These are phyloP conservation scores for Microdochium paspali DNA, from an alignment of 2,329 filamentous ascomycete genomes.

Conservation along the genomic window DNA sequence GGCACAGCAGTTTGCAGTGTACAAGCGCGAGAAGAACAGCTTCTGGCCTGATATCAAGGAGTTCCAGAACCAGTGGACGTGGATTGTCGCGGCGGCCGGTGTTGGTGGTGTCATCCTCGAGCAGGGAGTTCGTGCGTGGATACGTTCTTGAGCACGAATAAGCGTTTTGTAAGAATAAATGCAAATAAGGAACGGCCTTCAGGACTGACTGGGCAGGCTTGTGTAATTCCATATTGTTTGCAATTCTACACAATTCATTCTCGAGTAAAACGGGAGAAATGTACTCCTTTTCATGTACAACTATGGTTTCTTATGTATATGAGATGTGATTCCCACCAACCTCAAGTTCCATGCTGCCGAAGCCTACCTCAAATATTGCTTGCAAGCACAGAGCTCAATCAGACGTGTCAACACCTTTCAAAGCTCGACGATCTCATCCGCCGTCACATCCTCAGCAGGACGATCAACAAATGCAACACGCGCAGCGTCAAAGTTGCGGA, in stretches of 20 bases:
- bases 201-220: too few relatives aligned
- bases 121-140: constrained; percentile 7
- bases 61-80: constrained; percentile 44
- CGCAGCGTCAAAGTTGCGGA: constrained; percentile 23
- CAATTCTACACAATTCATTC: too few relatives aligned
- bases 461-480: neutral
- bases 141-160: neutral
- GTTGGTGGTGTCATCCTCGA: constrained; percentile 37
- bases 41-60: constrained; percentile 47
- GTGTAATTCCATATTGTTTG: too few relatives aligned
- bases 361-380: too few relatives aligned
- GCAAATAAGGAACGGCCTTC: too few relatives aligned
- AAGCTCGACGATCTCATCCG: neutral
- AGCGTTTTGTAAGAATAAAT: too few relatives aligned
- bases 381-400: too few relatives aligned
- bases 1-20: constrained; percentile 40
- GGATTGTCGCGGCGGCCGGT: constrained; percentile 40
- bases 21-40: constrained; percentile 44
- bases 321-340: too few relatives aligned
- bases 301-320: too few relatives aligned
- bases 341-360: too few relatives aligned
- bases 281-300: too few relatives aligned
- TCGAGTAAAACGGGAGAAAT: too few relatives aligned
- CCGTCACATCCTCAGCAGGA: neutral
- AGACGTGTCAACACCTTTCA: neutral